phyloP scores from a whole-genome alignment of 2,329 filamentous ascomycete genomes.

The Bisporella sp. region DNA sequence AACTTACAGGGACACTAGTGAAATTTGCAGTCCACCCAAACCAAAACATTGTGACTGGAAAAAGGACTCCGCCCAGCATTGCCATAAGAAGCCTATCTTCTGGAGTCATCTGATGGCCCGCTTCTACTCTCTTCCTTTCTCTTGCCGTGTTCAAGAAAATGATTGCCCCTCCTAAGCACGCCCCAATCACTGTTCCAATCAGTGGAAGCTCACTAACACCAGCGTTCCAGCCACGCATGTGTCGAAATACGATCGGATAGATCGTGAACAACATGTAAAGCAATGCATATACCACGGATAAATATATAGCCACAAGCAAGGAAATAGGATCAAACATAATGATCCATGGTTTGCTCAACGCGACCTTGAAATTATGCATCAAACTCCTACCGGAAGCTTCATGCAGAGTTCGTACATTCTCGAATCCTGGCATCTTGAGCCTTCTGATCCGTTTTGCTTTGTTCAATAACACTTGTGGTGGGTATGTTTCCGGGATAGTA shows the following conservation, averaged over 20 bases:
- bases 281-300: slow-evolving; percentile 42
- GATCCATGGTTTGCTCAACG: slow-evolving; percentile 83
- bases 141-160: slow-evolving; percentile 39
- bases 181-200: slow-evolving; percentile 50
- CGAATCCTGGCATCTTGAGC: slow-evolving; percentile 42
- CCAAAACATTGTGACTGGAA: slow-evolving; percentile 44
- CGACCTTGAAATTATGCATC: slow-evolving; percentile 60
- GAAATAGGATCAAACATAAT: slow-evolving; percentile 85
- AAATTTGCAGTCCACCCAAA: slow-evolving; percentile 45
- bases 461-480: slow-evolving; percentile 42
- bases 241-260: slow-evolving; percentile 23
- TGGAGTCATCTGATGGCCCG: slow-evolving; percentile 26
- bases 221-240: slow-evolving; percentile 36
- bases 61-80: slow-evolving; percentile 44
- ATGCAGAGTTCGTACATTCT: slow-evolving; percentile 48
- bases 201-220: slow-evolving; percentile 57
- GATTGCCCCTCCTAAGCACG: slow-evolving; percentile 28
- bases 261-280: slow-evolving; percentile 27
- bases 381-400: slow-evolving; percentile 50
- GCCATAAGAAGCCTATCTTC: slow-evolving; percentile 48
- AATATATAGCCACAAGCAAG: slow-evolving; percentile 75
- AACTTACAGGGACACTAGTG: slow-evolving; percentile 29
- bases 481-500: slow-evolving; percentile 51
- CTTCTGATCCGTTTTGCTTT: slow-evolving; percentile 46
- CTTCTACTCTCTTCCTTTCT: slow-evolving; percentile 27